Percentiles rank a stretch among this genome's conserved stretches.
Conservation (phyloP, 2,329 filamentous ascomycete species). For the Trichoderma guizhouense region DNA sequence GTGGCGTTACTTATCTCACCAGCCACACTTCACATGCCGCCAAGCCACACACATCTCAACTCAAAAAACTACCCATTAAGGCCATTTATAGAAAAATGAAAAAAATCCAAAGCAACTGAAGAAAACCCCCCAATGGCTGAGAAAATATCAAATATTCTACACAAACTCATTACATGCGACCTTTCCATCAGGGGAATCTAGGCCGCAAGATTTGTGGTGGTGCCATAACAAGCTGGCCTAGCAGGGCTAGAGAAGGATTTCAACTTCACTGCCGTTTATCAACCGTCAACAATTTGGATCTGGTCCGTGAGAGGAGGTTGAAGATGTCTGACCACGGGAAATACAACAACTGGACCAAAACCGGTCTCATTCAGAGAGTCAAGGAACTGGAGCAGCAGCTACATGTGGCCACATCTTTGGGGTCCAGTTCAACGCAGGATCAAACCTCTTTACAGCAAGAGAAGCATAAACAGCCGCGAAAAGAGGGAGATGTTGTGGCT, state of each 20-base stretch:
- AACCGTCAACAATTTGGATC: slow-evolving; percentile 10
- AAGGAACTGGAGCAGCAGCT: slow-evolving; percentile 65
- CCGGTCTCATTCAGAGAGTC: slow-evolving; percentile 66
- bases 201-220: slow-evolving; percentile 28
- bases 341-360: slow-evolving; percentile 67
- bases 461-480: not conserved
- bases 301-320: not conserved
- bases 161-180: slow-evolving; percentile 27
- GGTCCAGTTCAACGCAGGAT: not conserved
- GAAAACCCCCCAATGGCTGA: not conserved
- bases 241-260: slow-evolving; percentile 2
- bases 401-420: slow-evolving; percentile 31
- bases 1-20: slow-evolving; percentile 13
- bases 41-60: not conserved
- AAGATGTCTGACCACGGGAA: slow-evolving; percentile 35
- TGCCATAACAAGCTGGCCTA: slow-evolving; percentile 19
- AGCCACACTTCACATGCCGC: not conserved
- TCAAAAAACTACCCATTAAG: not conserved
- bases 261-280: slow-evolving; percentile 17
- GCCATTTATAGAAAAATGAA: not conserved
- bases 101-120: not conserved
- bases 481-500: not conserved
- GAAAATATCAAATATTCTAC: not conserved
- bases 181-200: slow-evolving; percentile 24
- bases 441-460: not conserved